Base-by-base conservation (phyloP, 805 yeast species). In the Cyberlindnera mycetangii region DNA sequence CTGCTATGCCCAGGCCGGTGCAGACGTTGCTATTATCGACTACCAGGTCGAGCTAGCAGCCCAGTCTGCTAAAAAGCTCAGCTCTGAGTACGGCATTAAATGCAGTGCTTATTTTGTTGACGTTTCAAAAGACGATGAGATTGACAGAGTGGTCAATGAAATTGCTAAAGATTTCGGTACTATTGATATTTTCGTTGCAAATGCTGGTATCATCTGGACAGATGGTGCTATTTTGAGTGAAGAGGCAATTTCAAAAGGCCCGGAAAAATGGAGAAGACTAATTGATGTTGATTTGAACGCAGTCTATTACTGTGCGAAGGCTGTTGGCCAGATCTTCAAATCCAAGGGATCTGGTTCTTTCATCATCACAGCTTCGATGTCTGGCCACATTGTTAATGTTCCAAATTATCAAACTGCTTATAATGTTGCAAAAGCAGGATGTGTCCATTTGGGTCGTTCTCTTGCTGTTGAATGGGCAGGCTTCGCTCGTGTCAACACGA, bases 391-490 rank as follows among this genome's bases (percentile, higher is more conserved):
- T 56, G 93, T 81, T 56, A 89, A 89, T 65, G 78, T 81, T 50
- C 97, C 97, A 19, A 93, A 89, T 65, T 71, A 79, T 61, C 96
- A 89, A 68, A 85, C 95, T 12, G 80, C 85, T 32, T 88, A 88
- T 71, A 88, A 88, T 59, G 56, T 50, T 15, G 52, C 55, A n/a
- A 54, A 54, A 36, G 58, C 58, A 18, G 58, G 53, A 5, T 51
- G 51, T 34, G 31, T 51, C 17, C 58, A 54, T 30, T n/a, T 54
- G 39, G 55, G 54, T 10, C 39, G 32, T 14, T 52, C 56, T 2
- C 40, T 54, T n/a, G 87, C 89, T 14, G 85, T 89, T 54, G 89
- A 88, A 71, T 55, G 59, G 90, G 79, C 89, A n/a, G 78, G 81
- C 1, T 85, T 84, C 58, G 95, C 92, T n/a, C 76, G 95, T 53